phyloP scores from a whole-genome alignment of 352 stramenopile genomes.

The Phytophthora idaei region DNA sequence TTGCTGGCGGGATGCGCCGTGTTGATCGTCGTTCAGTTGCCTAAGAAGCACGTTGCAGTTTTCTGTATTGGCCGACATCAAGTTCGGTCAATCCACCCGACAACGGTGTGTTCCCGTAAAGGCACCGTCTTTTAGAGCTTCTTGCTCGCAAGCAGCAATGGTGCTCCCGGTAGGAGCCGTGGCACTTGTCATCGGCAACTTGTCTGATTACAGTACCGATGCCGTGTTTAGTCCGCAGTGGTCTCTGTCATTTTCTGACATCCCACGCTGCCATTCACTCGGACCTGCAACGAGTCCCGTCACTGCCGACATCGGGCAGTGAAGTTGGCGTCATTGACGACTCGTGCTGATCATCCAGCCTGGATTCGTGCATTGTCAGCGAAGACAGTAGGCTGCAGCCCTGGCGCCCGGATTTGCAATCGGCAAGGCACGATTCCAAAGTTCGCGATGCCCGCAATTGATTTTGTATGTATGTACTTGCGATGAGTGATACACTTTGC shows the following conservation, averaged over 20 bases:
- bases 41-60: no score
- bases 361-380: not conserved
- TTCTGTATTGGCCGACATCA: not conserved
- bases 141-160: not conserved
- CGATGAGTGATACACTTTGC: conserved; percentile 13
- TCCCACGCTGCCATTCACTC: conserved; percentile 5
- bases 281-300: conserved; percentile 4
- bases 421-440: conserved; percentile 2
- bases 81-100: not conserved
- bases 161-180: no score
- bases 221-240: not conserved
- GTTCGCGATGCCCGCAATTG: not conserved
- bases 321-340: conserved; percentile 2
- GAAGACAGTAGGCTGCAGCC: conserved; percentile 26
- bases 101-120: conserved; percentile 18
- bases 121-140: not conserved
- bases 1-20: conserved; percentile 16
- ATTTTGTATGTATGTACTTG: not conserved
- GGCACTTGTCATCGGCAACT: not conserved
- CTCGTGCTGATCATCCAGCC: not conserved
- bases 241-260: not conserved
- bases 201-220: not conserved
- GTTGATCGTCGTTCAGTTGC: conserved; percentile 18
- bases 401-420: conserved; percentile 21
- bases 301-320: not conserved